These are phyloP conservation scores for Fusarium vanettenii DNA, from an alignment of 2,329 filamentous ascomycete species.

Conservation along the genomic window DNA sequence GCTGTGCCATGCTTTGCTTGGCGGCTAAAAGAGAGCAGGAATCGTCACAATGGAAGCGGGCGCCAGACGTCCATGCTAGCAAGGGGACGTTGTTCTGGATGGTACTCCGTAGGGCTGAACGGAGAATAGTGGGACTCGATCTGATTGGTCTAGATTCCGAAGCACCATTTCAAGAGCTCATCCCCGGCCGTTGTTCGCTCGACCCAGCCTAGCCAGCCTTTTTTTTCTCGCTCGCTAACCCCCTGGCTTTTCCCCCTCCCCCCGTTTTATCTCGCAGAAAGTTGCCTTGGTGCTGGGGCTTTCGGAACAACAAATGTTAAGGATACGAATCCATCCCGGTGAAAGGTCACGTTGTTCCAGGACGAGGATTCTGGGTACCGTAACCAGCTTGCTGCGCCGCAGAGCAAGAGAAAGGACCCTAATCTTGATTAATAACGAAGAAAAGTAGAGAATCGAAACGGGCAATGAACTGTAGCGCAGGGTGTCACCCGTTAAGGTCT, in stretches of 20 bases:
- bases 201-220: neutral
- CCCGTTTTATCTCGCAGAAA: neutral
- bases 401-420: constrained; percentile 5
- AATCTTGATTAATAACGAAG: constrained; percentile 20
- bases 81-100: constrained; percentile 7
- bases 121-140: constrained; percentile 20
- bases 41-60: neutral
- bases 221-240: neutral
- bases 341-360: neutral
- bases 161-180: neutral
- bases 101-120: constrained; percentile 39
- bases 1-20: neutral
- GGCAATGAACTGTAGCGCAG: constrained; percentile 13
- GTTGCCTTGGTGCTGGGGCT: neutral
- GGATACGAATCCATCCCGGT: constrained; percentile 20
- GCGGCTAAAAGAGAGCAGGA: neutral
- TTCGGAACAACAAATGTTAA: neutral
- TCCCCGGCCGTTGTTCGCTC: neutral
- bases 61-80: neutral
- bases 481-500: constrained; percentile 14
- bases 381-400: constrained; percentile 33
- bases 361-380: constrained; percentile 30
- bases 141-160: constrained; percentile 22
- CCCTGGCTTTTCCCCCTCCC: neutral
- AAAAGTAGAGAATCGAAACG: neutral